phyloP scores from a whole-genome alignment of 2,329 filamentous ascomycete species.

The Cladosporium sp. region DNA sequence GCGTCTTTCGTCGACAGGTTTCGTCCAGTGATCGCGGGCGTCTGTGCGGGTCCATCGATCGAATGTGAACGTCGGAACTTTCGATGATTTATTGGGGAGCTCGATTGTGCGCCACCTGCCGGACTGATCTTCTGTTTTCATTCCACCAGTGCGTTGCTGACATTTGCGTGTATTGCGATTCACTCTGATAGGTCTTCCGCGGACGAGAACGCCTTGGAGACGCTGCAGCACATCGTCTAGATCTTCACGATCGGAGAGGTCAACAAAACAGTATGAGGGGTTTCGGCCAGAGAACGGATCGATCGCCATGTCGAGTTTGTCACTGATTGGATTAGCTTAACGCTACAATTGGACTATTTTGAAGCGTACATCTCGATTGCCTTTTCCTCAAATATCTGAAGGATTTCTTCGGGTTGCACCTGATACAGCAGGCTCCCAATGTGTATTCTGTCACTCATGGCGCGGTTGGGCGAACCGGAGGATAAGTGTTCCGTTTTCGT shows the following conservation, averaged over 20 bases:
- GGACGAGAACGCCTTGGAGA: conserved; percentile 49
- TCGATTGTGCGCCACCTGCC: neutral
- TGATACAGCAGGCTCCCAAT: conserved; percentile 51
- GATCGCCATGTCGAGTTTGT: conserved; percentile 61
- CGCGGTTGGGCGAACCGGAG: neutral
- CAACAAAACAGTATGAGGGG: conserved; percentile 69
- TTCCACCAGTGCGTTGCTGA: neutral
- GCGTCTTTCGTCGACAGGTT: conserved; percentile 31
- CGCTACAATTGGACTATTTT: too few species aligned
- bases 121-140: neutral
- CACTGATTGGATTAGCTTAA: conserved; percentile 27
- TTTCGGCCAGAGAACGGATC: conserved; percentile 64
- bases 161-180: conserved; percentile 33
- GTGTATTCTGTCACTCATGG: conserved; percentile 32
- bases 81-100: too few species aligned
- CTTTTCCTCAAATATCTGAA: neutral
- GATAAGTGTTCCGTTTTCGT: too few species aligned
- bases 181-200: conserved; percentile 56
- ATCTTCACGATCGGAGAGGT: conserved; percentile 52
- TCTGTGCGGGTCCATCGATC: conserved; percentile 41
- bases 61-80: conserved; percentile 18
- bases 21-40: conserved; percentile 28
- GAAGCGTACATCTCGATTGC: conserved; percentile 28
- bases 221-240: conserved; percentile 53
- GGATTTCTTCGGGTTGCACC: conserved; percentile 37